A percentile compares a stretch with the other conserved stretches of the same genome.
Conservation (phyloP, 345 rosid species). For the Arabidopsis suecica region DNA sequence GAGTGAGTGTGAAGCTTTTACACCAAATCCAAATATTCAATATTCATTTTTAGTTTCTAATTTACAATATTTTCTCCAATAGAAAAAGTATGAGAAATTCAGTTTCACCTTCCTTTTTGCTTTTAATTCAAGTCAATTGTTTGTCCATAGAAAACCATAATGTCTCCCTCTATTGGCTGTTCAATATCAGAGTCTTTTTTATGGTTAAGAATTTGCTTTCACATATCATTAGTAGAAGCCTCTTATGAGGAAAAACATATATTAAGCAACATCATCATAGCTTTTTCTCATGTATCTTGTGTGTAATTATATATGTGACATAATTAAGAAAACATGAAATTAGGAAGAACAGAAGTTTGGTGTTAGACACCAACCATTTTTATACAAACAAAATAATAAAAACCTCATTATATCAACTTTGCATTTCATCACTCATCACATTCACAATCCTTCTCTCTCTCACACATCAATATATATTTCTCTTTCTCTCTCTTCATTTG, state of each 20-base stretch:
- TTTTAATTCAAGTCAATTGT: conserved; percentile 43
- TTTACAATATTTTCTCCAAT: conserved; percentile 5
- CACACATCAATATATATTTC: conserved; percentile 19
- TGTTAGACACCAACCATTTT: conserved; percentile 41
- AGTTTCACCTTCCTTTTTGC: conserved; percentile 50
- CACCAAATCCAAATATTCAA: conserved; percentile 34
- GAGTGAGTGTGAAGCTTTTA: conserved; percentile 41
- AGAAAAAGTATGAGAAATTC: conserved; percentile 35
- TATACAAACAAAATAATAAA: conserved; percentile 34
- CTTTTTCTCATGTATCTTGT: conserved; percentile 29
- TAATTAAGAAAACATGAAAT: conserved; percentile 21
- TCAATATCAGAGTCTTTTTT: conserved; percentile 1
- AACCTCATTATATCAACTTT: conserved; percentile 41
- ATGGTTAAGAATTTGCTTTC: conserved; percentile 40
- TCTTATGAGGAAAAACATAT: conserved; percentile 23
- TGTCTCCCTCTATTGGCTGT: conserved; percentile 19
- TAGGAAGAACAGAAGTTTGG: conserved; percentile 40
- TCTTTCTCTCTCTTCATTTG: conserved; percentile 22
- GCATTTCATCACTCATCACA: conserved; percentile 38
- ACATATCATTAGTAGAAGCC: conserved; percentile 29
- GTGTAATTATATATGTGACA: conserved; percentile 8
- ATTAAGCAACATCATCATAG: conserved; percentile 36
- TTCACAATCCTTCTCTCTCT: conserved; percentile 27
- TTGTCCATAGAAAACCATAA: conserved; percentile 17
- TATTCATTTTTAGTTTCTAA: background rate